phyloP scores from a whole-genome alignment of 495 filamentous ascomycete species.

The Daldinia vernicosa region DNA sequence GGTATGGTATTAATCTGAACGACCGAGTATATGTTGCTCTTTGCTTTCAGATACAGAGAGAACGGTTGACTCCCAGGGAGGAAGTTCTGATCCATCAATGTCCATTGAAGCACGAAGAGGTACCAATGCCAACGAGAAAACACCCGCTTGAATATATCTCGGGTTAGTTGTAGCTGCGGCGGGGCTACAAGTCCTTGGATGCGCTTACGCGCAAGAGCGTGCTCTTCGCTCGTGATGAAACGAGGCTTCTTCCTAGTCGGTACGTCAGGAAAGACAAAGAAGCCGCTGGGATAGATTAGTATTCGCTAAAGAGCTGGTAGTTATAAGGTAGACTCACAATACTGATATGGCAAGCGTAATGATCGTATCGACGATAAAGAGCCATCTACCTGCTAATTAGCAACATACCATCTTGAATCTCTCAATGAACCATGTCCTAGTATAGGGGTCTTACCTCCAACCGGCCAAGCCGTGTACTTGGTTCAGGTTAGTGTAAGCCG shows the following conservation, averaged over 20 bases:
- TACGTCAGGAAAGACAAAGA: constrained; percentile 57
- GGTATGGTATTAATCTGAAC: constrained; percentile 51
- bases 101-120: constrained; percentile 47
- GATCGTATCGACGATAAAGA: constrained; percentile 54
- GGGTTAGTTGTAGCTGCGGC: constrained; percentile 30
- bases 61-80: constrained; percentile 42
- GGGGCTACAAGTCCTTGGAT: constrained; percentile 28
- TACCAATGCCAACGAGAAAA: constrained; percentile 41
- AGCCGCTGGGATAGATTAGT: constrained; percentile 41
- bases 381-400: constrained; percentile 46
- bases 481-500: constrained; percentile 56
- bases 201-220: constrained; percentile 31
- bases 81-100: constrained; percentile 49
- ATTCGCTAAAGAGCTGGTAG: not conserved
- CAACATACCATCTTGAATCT: not conserved
- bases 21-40: constrained; percentile 46
- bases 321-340: constrained; percentile 29
- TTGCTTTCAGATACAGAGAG: constrained; percentile 49
- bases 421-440: not conserved
- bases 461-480: constrained; percentile 56
- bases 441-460: constrained; percentile 49
- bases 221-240: constrained; percentile 35
- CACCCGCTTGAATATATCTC: constrained; percentile 37
- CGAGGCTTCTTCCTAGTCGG: constrained; percentile 50
- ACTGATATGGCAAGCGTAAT: constrained; percentile 57